Evolutionary conservation across 768 basidiomycete species (phyloP).

Genomic region (Tulasnella sp.): DNA sequence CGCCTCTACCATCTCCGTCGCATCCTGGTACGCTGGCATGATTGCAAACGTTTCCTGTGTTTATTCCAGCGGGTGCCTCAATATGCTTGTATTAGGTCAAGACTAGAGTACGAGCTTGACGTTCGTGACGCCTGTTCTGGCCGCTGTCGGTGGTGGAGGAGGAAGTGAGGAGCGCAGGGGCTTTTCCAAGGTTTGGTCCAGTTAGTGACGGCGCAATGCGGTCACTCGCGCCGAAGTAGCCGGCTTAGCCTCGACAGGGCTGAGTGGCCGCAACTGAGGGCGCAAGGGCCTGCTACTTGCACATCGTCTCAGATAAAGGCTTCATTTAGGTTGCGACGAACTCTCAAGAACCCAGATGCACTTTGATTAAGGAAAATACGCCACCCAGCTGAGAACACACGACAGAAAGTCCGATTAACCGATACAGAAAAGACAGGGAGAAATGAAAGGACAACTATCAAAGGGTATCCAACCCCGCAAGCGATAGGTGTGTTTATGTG

Average conservation of each 20-base stretch:
- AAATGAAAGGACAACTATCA: background rate
- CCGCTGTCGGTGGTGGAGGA: background rate
- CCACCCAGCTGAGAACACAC: background rate
- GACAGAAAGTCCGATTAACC: background rate
- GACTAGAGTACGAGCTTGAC: background rate
- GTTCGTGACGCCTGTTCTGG: background rate
- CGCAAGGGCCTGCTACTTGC: background rate
- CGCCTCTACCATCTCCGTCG: constrained; percentile 87
- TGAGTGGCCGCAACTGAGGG: background rate
- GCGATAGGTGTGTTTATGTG: background rate
- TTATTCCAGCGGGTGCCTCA: background rate
- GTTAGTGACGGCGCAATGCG: background rate
- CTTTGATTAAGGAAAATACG: background rate
- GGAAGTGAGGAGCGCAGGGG: background rate
- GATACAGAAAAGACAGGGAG: background rate
- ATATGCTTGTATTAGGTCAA: background rate
- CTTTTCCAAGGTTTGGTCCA: background rate
- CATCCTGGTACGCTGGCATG: constrained; percentile 50
- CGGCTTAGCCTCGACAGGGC: background rate
- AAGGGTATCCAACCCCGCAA: background rate
- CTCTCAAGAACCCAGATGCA: background rate
- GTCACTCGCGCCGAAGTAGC: background rate
- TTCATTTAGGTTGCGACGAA: background rate
- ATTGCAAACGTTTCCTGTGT: background rate
- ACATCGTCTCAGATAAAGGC: background rate